Conservation (phyloP, 257 asterid species). For the Gardenia jasminoides region DNA sequence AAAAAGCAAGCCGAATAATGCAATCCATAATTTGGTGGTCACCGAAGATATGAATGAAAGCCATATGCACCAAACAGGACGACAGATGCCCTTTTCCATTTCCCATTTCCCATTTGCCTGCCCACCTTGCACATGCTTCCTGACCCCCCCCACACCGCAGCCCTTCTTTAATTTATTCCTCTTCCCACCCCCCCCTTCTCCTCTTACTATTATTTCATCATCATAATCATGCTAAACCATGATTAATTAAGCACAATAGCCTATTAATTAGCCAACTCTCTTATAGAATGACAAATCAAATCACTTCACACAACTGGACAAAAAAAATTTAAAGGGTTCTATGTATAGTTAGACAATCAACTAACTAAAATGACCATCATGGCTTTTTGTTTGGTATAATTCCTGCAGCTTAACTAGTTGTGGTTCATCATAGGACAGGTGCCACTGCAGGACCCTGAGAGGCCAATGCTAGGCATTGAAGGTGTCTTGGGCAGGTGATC, state of each 20-base stretch:
- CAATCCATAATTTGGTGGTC: slow-evolving; percentile 21
- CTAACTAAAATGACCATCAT: slow-evolving; percentile 11
- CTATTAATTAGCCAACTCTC: not conserved
- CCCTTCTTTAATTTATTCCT: slow-evolving; percentile 17
- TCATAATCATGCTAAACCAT: slow-evolving; percentile 21
- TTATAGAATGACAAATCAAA: not conserved
- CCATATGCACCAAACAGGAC: slow-evolving; percentile 29
- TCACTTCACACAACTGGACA: slow-evolving; percentile 11
- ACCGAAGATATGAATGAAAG: slow-evolving; percentile 17
- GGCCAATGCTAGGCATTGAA: slow-evolving; percentile 28
- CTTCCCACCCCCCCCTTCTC: too few relatives aligned
- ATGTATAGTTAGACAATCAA: slow-evolving; percentile 23
- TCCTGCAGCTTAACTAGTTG: not conserved
- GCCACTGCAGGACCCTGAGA: slow-evolving; percentile 16
- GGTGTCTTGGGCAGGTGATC: slow-evolving; percentile 64
- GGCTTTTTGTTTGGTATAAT: not conserved
- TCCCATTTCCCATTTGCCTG: too few relatives aligned
- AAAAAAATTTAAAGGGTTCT: slow-evolving; percentile 2
- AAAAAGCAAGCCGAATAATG: slow-evolving; percentile 29
- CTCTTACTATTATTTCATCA: slow-evolving; percentile 5
- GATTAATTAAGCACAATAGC: slow-evolving; percentile 4
- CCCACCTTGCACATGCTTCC: slow-evolving; percentile 44
- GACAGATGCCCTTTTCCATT: slow-evolving; percentile 23
- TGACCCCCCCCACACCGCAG: slow-evolving; percentile 27
- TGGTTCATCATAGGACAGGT: slow-evolving; percentile 12